Evolutionary conservation across 257 asterid species (phyloP), one percentile per base, ranked within the genome.

Genomic region (Salvia hispanica): DNA sequence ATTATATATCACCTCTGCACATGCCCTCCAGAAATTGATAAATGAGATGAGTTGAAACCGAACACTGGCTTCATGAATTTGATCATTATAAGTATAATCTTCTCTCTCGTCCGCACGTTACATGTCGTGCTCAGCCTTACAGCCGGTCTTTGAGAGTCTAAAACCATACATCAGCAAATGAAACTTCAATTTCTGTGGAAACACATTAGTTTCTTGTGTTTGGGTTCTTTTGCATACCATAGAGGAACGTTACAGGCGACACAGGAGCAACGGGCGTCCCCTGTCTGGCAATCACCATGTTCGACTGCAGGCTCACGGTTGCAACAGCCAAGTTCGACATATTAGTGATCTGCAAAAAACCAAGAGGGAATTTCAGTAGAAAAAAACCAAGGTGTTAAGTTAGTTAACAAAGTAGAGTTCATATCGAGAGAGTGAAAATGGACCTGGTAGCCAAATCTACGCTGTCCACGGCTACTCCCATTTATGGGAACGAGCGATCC

Each of bases 391-490:
- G 15, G 28, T 5, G 25, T 52, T 18, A 18, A 18, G 21, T 18
- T 18, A 18, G 25, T 21, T 31, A 55, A 55, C 42, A 28, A 31
- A 28, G 56, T 6, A 31, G 31, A 9, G 12, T 40, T 33, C 18
- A 57, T 42, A 31, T 10, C 33, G 61, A 37, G 61, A 42, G 64
- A 0, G 31, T 8, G 45, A 69, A 64, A 72, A 70, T 62, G 28
- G 15, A 90, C 98, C 97, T 88, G 92, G 78, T 85, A 93, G 45
- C 95, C 97, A 42, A 93, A 93, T 85, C 99, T 86, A 3, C 96
- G 95, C 34, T 79, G 81, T 52, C 96, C 97, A 9, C 74, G 66
- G 81, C 72, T 80, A 75, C 82, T 81, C 62, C 91, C 94, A 36
- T 8, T 74, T 47, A 88, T 85, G 18, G 96, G 90, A 66, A 79